Evolutionary conservation across 2,329 filamentous ascomycete genomes (phyloP).

Genomic region (Chaetomium strumarium): DNA sequence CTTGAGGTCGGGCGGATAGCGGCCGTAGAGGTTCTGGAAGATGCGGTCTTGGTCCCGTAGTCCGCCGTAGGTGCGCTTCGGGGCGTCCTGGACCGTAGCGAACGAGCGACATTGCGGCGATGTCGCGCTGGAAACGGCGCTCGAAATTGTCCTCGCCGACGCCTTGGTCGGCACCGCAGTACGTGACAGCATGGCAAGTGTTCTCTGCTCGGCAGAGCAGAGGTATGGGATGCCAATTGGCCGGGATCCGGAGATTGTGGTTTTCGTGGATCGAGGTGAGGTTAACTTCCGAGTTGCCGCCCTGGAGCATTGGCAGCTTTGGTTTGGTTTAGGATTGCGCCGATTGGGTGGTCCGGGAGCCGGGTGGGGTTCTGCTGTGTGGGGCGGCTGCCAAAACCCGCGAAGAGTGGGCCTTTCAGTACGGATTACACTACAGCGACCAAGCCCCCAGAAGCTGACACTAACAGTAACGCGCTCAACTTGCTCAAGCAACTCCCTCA

Average conservation of each 20-base stretch:
- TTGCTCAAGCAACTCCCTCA: no score
- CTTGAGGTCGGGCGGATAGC: slow-evolving; percentile 85
- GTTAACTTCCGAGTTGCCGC: slow-evolving; percentile 1
- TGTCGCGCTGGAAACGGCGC: slow-evolving; percentile 34
- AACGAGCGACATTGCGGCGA: slow-evolving; percentile 62
- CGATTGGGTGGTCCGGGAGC: slow-evolving; percentile 19
- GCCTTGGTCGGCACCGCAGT: slow-evolving; percentile 36
- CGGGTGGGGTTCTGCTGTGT: slow-evolving; percentile 14
- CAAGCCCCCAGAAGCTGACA: no score
- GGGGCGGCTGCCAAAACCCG: slow-evolving; percentile 15
- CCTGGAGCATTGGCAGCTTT: background rate
- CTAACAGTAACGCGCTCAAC: no score
- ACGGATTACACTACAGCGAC: no score
- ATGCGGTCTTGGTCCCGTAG: slow-evolving; percentile 96
- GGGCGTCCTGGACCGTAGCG: slow-evolving; percentile 74
- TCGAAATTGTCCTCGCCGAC: slow-evolving; percentile 36
- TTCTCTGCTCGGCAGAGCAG: slow-evolving; percentile 34
- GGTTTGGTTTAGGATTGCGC: slow-evolving; percentile 15
- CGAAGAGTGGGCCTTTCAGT: slow-evolving; percentile 4
- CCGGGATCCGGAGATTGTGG: slow-evolving; percentile 17
- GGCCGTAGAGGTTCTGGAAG: slow-evolving; percentile 97
- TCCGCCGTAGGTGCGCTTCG: slow-evolving; percentile 73
- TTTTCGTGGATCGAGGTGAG: slow-evolving; percentile 15
- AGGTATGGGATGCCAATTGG: slow-evolving; percentile 29
- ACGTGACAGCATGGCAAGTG: slow-evolving; percentile 38